Conservation (phyloP, 306 rosid genomes). For the Lagenaria siceraria region DNA sequence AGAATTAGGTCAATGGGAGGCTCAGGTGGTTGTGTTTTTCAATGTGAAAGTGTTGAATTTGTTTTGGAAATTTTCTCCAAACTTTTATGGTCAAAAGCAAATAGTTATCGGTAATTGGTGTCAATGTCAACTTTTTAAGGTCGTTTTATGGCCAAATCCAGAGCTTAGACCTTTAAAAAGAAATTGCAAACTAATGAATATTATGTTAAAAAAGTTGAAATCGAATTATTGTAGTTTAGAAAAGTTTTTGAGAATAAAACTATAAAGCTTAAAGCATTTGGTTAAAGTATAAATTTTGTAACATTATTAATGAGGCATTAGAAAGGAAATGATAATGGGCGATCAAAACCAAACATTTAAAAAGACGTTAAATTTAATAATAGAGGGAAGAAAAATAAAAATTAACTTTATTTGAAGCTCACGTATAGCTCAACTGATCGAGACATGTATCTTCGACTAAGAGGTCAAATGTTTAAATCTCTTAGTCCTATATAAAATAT, state of each 20-base stretch:
- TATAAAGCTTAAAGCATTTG: too few relatives aligned
- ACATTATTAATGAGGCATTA: too few relatives aligned
- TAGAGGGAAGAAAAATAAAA: too few relatives aligned
- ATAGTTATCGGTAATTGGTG: neutral
- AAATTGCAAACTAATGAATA: neutral
- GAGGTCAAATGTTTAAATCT: too few relatives aligned
- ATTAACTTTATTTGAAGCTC: too few relatives aligned
- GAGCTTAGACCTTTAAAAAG: neutral
- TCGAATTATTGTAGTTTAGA: neutral
- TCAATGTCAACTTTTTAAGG: neutral
- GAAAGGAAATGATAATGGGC: too few relatives aligned
- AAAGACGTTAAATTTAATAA: too few relatives aligned
- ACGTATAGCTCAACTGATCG: too few relatives aligned
- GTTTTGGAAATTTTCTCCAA: neutral
- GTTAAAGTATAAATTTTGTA: too few relatives aligned
- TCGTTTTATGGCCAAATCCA: neutral
- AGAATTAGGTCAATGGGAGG: neutral
- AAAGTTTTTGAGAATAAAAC: neutral
- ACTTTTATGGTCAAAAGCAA: neutral
- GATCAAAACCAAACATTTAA: too few relatives aligned
- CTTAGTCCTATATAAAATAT: too few relatives aligned
- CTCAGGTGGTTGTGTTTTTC: neutral
- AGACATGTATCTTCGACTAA: too few relatives aligned
- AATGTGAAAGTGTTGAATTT: neutral
- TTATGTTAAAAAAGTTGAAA: neutral